Evolutionary conservation across 305 asterid genomes (phyloP).

Genomic region (Solanum hybrid): DNA sequence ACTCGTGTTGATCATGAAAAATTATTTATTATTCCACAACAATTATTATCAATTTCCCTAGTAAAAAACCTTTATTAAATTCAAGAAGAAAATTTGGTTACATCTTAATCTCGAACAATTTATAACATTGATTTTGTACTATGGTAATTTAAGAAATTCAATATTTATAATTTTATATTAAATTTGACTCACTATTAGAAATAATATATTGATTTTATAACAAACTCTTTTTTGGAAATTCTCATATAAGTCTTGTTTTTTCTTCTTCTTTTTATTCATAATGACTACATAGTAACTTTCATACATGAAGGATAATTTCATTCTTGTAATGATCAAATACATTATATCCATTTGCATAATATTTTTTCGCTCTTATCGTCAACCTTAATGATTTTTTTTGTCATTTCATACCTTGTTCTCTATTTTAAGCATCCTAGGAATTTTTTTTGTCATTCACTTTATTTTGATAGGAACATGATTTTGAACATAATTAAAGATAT

Average conservation of each 20-base stretch:
- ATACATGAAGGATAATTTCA: neutral
- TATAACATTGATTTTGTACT: neutral
- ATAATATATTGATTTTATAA: neutral
- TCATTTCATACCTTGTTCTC: neutral
- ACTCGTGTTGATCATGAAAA: neutral
- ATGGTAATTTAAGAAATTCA: neutral
- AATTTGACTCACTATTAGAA: neutral
- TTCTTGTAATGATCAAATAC: neutral
- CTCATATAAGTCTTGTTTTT: neutral
- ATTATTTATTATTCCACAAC: neutral
- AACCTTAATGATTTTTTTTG: neutral
- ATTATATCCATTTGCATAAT: neutral
- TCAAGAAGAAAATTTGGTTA: neutral
- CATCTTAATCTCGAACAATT: neutral
- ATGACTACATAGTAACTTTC: neutral
- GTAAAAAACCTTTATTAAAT: neutral
- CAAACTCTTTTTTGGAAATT: neutral
- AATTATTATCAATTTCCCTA: neutral
- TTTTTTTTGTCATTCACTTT: neutral
- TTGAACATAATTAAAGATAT: neutral
- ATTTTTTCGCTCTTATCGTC: neutral
- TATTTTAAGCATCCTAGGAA: neutral
- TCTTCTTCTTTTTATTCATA: neutral
- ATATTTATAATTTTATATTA: neutral
- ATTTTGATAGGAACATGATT: neutral